A percentile compares a stretch with the other conserved stretches of the same genome.
phyloP scores from a whole-genome alignment of 352 stramenopile genomes.

The Globisporangium cystogenes region DNA sequence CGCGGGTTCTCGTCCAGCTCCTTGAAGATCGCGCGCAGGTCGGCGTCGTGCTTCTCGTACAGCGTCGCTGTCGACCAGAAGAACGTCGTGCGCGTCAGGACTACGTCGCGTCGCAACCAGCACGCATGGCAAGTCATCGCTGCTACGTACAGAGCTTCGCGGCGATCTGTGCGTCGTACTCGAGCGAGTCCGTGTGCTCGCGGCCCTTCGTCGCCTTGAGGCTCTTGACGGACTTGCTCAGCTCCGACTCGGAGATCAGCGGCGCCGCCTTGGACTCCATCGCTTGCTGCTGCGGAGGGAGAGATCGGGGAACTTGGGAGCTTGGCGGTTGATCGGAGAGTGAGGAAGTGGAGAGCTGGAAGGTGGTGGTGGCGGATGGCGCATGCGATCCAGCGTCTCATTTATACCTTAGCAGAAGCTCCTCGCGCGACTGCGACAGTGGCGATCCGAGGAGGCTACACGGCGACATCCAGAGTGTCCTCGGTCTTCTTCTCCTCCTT shows the following conservation, averaged over 20 bases:
- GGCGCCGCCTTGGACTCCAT: slow-evolving; percentile 60
- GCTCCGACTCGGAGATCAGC: slow-evolving; percentile 36
- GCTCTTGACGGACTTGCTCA: slow-evolving; percentile 56
- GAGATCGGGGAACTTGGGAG: no score
- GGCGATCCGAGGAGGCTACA: neutral
- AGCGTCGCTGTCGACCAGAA: slow-evolving; percentile 36
- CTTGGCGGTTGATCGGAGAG: neutral
- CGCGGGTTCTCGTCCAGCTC: slow-evolving; percentile 72
- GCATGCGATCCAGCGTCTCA: no score
- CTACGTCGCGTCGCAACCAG: neutral
- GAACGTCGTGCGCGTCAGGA: neutral
- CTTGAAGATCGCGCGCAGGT: slow-evolving; percentile 65
- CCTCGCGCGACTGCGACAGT: no score
- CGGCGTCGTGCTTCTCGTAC: slow-evolving; percentile 60
- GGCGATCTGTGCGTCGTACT: slow-evolving; percentile 54
- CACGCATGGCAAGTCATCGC: no score
- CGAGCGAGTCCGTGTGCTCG: slow-evolving; percentile 67
- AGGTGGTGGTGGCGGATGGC: no score
- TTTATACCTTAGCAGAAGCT: neutral
- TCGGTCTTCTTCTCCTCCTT: slow-evolving; percentile 8
- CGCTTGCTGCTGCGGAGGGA: no score
- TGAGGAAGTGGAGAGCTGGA: no score
- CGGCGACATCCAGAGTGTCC: neutral
- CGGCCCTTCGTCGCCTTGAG: slow-evolving; percentile 58
- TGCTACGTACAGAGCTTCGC: slow-evolving; percentile 32